These are phyloP conservation scores for Cyclotella distinguenda DNA, from an alignment of 108 stramenopile genomes.

Conservation along the genomic window DNA sequence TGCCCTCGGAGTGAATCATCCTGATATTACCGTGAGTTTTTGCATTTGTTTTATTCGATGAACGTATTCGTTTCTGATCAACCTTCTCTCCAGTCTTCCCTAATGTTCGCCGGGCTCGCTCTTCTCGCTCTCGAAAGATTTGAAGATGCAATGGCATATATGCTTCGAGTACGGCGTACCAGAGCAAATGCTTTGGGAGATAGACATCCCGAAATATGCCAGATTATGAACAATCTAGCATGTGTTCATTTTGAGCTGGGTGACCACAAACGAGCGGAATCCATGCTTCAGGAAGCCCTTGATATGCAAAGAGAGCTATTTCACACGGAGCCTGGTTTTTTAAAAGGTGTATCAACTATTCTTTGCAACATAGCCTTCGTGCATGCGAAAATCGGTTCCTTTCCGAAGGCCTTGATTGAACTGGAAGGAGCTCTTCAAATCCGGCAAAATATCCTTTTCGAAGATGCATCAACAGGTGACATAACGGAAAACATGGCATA, in stretches of 20 bases:
- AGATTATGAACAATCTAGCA: slow-evolving; percentile 39
- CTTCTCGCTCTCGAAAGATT: slow-evolving; percentile 42
- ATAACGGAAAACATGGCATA: slow-evolving; percentile 42
- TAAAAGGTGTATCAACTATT: slow-evolving; percentile 32
- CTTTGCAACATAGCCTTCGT: slow-evolving; percentile 37
- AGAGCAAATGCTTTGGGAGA: slow-evolving; percentile 27
- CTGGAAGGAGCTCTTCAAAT: slow-evolving; percentile 47
- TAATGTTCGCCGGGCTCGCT: slow-evolving; percentile 35
- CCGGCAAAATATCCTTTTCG: slow-evolving; percentile 32
- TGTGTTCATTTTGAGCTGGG: slow-evolving; percentile 38
- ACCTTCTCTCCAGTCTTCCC: slow-evolving; percentile 9
- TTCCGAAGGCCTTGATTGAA: slow-evolving; percentile 44
- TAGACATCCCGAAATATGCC: slow-evolving; percentile 20
- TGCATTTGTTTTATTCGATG: background rate
- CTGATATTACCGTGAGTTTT: slow-evolving; percentile 27
- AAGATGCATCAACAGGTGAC: slow-evolving; percentile 19
- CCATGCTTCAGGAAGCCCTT: slow-evolving; percentile 36
- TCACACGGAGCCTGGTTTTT: slow-evolving; percentile 25
- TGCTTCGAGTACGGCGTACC: slow-evolving; percentile 29
- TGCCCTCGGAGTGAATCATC: slow-evolving; percentile 26
- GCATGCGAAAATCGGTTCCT: slow-evolving; percentile 38
- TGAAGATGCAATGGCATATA: slow-evolving; percentile 34
- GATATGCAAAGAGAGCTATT: slow-evolving; percentile 38
- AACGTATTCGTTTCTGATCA: background rate
- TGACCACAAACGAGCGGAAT: slow-evolving; percentile 29